These are phyloP conservation scores for Coniophora puteana DNA, from an alignment of 1,284 basidiomycete species.

Conservation along the genomic window DNA sequence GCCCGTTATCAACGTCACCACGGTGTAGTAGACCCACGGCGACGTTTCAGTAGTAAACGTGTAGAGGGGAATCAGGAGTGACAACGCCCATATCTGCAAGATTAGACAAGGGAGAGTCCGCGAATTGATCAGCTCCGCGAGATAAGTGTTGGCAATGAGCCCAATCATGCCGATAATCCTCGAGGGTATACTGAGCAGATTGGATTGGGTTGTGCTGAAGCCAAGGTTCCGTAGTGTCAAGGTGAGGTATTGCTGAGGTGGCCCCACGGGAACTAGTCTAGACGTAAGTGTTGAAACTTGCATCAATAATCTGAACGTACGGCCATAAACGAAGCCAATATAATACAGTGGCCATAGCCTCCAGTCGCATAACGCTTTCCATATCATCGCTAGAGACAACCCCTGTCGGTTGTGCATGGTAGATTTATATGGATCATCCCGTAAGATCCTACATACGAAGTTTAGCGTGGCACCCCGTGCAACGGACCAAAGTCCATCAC, in stretches of 20 bases:
- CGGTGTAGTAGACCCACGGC: slow-evolving; percentile 57
- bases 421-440: slow-evolving; percentile 56
- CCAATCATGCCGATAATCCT: slow-evolving; percentile 37
- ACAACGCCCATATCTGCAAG: slow-evolving; percentile 59
- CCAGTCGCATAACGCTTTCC: slow-evolving; percentile 45
- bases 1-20: slow-evolving; percentile 52
- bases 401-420: slow-evolving; percentile 67
- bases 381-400: slow-evolving; percentile 42
- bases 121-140: slow-evolving; percentile 54
- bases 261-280: slow-evolving; percentile 39
- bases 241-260: slow-evolving; percentile 49
- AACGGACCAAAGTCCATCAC: slow-evolving; percentile 13
- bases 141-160: slow-evolving; percentile 44
- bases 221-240: slow-evolving; percentile 50
- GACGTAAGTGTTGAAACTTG: not conserved
- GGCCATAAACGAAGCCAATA: slow-evolving; percentile 43
- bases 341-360: slow-evolving; percentile 54
- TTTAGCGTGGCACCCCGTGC: not conserved
- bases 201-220: slow-evolving; percentile 49
- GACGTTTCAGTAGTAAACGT: slow-evolving; percentile 48
- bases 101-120: slow-evolving; percentile 48
- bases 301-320: slow-evolving; percentile 18
- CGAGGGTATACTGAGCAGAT: slow-evolving; percentile 48
- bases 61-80: slow-evolving; percentile 54
- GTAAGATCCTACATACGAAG: slow-evolving; percentile 35